These are phyloP conservation scores for Sparassis latifolia DNA, from an alignment of 1,284 basidiomycete species.

Conservation along the genomic window DNA sequence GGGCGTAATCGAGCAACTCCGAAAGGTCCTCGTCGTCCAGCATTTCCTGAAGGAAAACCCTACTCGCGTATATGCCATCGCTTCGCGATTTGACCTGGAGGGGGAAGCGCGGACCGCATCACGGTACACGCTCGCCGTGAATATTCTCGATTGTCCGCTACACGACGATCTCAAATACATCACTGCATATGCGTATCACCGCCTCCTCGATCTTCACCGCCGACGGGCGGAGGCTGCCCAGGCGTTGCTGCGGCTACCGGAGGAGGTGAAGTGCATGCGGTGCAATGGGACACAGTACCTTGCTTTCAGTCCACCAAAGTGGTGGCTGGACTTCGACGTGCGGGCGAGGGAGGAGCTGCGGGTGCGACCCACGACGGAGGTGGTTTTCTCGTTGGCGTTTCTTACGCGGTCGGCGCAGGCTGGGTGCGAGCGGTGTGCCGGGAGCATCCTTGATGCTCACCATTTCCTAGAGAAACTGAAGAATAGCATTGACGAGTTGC, in stretches of 20 bases:
- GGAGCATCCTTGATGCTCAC: conserved; percentile 55
- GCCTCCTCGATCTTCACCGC: conserved; percentile 54
- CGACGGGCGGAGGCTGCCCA: conserved; percentile 42
- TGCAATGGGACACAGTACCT: conserved; percentile 50
- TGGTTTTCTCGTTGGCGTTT: conserved; percentile 56
- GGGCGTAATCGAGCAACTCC: conserved; percentile 39
- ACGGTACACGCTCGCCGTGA: conserved; percentile 44
- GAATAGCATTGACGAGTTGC: conserved; percentile 51
- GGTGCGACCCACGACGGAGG: conserved; percentile 47
- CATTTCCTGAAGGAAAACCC: conserved; percentile 42
- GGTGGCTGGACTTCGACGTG: conserved; percentile 59
- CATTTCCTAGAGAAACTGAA: conserved; percentile 48
- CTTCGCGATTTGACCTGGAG: conserved; percentile 56
- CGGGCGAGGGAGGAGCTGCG: conserved; percentile 51
- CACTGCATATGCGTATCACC: conserved; percentile 58
- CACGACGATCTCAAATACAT: conserved; percentile 61
- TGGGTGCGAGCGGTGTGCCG: conserved; percentile 54
- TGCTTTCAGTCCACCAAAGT: conserved; percentile 47
- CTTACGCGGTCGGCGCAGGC: conserved; percentile 43
- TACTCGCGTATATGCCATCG: conserved; percentile 62
- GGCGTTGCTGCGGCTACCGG: conserved; percentile 37
- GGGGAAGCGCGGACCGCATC: conserved; percentile 36
- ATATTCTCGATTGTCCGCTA: conserved; percentile 47
- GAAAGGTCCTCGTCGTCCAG: conserved; percentile 43
- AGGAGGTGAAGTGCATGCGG: conserved; percentile 56